Conservation (phyloP, 2,329 filamentous ascomycete species). For the Arthrobotrys pseudoclavata region DNA sequence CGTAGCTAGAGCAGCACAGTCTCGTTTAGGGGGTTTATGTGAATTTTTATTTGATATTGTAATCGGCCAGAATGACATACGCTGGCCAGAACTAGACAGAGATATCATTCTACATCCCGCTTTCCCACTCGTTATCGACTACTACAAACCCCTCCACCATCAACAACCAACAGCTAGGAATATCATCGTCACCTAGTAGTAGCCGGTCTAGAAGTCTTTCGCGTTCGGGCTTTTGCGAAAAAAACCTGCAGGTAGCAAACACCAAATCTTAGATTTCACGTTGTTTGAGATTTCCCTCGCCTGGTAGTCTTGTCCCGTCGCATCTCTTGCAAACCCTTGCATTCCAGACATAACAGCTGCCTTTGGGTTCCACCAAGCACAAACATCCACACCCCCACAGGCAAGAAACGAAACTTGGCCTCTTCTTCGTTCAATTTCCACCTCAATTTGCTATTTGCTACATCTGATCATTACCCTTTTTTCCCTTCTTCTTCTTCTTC, state of each 20-base stretch:
- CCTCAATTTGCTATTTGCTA: neutral
- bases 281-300: too few relatives aligned
- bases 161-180: neutral
- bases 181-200: neutral
- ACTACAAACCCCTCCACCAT: neutral
- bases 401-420: conserved; percentile 39
- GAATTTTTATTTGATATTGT: conserved; percentile 21
- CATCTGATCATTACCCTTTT: conserved; percentile 11
- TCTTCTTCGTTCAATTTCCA: conserved; percentile 27
- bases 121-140: neutral
- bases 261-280: conserved; percentile 17
- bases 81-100: conserved; percentile 37
- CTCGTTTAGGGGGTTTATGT: too few relatives aligned
- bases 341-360: neutral
- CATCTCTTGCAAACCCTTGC: conserved; percentile 40
- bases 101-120: neutral
- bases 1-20: neutral
- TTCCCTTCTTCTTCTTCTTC: neutral
- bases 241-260: conserved; percentile 11
- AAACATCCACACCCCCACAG: conserved; percentile 5
- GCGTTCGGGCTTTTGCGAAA: conserved; percentile 10
- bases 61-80: conserved; percentile 44
- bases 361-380: conserved; percentile 23
- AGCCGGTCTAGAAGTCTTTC: neutral
- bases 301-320: conserved; percentile 30